Conservation (phyloP, 2,329 filamentous ascomycete species). For the Monilinia laxa region DNA sequence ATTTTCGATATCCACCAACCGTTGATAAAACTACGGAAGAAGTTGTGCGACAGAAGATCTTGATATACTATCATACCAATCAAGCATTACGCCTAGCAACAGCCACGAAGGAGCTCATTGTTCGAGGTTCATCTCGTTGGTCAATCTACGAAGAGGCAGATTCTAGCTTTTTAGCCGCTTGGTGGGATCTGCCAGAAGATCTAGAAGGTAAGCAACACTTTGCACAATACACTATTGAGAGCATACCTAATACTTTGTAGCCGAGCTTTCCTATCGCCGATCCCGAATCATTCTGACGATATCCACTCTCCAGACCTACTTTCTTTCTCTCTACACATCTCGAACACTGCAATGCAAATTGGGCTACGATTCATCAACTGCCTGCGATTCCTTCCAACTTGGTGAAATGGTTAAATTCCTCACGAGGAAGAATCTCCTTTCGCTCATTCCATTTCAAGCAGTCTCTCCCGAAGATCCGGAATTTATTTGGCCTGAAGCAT, state of each 20-base stretch:
- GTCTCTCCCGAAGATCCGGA: constrained; percentile 44
- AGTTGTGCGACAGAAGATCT: constrained; percentile 65
- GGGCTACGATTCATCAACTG: constrained; percentile 69
- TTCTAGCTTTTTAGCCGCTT: constrained; percentile 49
- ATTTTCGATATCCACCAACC: constrained; percentile 56
- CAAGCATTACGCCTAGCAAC: constrained; percentile 59
- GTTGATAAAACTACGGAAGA: constrained; percentile 58
- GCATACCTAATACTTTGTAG: constrained; percentile 42
- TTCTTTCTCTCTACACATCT: constrained; percentile 65
- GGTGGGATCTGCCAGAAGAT: constrained; percentile 71
- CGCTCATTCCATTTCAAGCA: constrained; percentile 56
- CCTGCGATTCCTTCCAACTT: constrained; percentile 76
- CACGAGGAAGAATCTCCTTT: constrained; percentile 58
- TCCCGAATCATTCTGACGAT: constrained; percentile 67
- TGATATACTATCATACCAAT: constrained; percentile 65
- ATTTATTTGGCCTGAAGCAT: constrained; percentile 42
- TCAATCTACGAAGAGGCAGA: constrained; percentile 37
- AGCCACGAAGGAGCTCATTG: constrained; percentile 64
- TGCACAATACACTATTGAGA: background rate
- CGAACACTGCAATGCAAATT: constrained; percentile 68
- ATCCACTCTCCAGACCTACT: constrained; percentile 67
- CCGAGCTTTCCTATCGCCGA: constrained; percentile 65
- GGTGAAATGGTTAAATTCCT: constrained; percentile 77
- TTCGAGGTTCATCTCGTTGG: constrained; percentile 58
- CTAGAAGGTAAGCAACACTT: constrained; percentile 55